Conservation (phyloP, 164 flowering plant genomes). For the Umbellularia californica region DNA sequence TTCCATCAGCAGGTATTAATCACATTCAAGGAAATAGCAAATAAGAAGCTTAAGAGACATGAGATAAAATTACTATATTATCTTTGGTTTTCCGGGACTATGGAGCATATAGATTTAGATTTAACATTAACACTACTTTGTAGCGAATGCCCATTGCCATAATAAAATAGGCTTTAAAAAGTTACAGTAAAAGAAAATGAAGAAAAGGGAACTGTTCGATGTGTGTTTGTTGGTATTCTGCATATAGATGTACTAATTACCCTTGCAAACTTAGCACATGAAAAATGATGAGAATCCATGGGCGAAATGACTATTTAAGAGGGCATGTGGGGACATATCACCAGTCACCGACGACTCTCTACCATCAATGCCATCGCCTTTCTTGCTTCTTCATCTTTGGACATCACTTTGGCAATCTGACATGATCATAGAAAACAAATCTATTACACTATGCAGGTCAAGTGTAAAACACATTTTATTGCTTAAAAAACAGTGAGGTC, state of each 20-base stretch:
- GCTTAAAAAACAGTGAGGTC: background rate
- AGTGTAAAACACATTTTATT: background rate
- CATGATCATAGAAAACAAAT: background rate
- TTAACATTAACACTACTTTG: too few species aligned
- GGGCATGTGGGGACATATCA: background rate
- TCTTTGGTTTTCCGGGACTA: too few species aligned
- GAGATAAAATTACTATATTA: too few species aligned
- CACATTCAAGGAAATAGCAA: too few species aligned
- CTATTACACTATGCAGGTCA: background rate
- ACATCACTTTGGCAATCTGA: constrained; percentile 9
- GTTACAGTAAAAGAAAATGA: background rate
- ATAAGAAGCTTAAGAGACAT: too few species aligned
- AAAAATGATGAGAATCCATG: constrained; percentile 3
- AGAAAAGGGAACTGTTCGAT: background rate
- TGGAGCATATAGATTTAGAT: too few species aligned
- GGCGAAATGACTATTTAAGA: background rate
- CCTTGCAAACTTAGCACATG: constrained; percentile 4
- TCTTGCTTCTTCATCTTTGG: constrained; percentile 18
- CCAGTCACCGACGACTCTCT: constrained; percentile 10
- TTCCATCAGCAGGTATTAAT: too few species aligned
- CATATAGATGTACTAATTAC: background rate
- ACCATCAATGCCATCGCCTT: background rate
- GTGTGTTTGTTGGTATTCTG: background rate
- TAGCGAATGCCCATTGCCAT: too few species aligned
- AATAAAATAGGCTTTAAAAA: background rate